Conservation (phyloP, 176 grass and related monocot genomes). For the Paspalum notatum region DNA sequence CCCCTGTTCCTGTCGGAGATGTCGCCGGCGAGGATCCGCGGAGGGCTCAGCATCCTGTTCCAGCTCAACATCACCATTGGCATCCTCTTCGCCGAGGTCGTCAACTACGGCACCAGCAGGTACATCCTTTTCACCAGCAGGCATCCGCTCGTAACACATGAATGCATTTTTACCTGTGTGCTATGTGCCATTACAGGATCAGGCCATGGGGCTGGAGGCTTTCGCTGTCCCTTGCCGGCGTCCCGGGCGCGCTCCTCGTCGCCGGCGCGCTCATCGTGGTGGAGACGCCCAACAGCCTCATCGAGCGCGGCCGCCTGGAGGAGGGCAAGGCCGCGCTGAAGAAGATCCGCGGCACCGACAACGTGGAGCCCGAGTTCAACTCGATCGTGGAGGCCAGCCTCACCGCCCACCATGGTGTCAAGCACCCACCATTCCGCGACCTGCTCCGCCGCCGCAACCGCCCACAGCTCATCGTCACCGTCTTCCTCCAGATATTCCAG, state of each 20-base stretch:
- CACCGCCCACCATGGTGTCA: background rate
- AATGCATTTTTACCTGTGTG: too few relatives aligned
- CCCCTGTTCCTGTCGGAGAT: slow-evolving; percentile 86
- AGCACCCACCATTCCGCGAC: background rate
- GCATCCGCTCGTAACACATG: too few relatives aligned
- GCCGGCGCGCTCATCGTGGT: background rate
- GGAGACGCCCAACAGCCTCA: slow-evolving; percentile 5
- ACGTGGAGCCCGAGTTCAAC: slow-evolving; percentile 1
- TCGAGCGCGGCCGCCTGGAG: background rate
- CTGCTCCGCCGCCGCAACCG: background rate
- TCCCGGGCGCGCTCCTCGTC: background rate
- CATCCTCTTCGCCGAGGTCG: slow-evolving; percentile 29
- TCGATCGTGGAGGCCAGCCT: background rate
- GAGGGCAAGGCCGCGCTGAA: background rate
- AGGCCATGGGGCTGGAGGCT: slow-evolving; percentile 10
- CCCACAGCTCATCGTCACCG: background rate
- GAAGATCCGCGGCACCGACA: background rate
- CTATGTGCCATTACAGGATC: background rate
- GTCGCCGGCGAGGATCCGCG: slow-evolving; percentile 72
- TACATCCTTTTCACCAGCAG: background rate
- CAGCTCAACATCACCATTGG: slow-evolving; percentile 68
- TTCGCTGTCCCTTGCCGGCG: background rate
- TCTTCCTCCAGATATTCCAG: slow-evolving; percentile 30
- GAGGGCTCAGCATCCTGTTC: slow-evolving; percentile 85
- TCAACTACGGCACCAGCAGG: slow-evolving; percentile 54